These are phyloP conservation scores for Saccharomycopsis selenospora DNA, from an alignment of 805 yeast species.

Conservation along the genomic window DNA sequence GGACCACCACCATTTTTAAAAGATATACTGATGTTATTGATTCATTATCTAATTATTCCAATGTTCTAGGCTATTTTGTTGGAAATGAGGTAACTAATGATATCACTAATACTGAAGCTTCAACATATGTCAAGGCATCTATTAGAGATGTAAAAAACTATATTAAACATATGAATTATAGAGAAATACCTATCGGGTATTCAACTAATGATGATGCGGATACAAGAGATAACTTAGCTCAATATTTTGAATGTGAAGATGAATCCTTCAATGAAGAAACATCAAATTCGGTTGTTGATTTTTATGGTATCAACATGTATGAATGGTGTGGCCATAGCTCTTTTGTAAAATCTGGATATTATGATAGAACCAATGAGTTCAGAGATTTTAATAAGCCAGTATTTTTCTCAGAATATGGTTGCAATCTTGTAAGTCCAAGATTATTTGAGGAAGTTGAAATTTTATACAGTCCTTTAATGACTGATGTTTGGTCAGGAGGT, in stretches of 20 bases:
- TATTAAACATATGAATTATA: constrained; percentile 56
- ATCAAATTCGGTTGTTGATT: constrained; percentile 61
- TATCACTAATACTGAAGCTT: constrained; percentile 73
- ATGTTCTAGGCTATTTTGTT: constrained; percentile 90
- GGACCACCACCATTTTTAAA: constrained; percentile 65
- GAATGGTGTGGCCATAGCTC: constrained; percentile 76
- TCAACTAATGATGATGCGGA: constrained; percentile 84
- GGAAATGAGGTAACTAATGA: constrained; percentile 96
- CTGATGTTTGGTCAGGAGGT: constrained; percentile 92
- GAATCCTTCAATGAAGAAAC: constrained; percentile 18
- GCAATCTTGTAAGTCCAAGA: constrained; percentile 70
- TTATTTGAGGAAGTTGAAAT: constrained; percentile 68
- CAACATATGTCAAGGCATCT: constrained; percentile 94
- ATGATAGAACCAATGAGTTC: constrained; percentile 64
- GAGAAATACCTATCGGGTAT: constrained; percentile 88
- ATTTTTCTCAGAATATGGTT: constrained; percentile 86
- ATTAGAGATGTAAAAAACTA: constrained; percentile 81
- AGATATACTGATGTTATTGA: constrained; percentile 84
- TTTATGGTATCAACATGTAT: constrained; percentile 81
- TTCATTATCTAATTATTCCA: constrained; percentile 64
- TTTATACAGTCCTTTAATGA: constrained; percentile 62
- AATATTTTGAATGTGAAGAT: constrained; percentile 71
- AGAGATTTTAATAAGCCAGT: constrained; percentile 67
- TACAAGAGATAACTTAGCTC: constrained; percentile 62
- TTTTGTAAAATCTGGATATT: constrained; percentile 59